Evolutionary conservation across 2,329 filamentous ascomycete species (phyloP), one percentile per base, ranked within the genome.

Genomic region (Venturia effusa): DNA sequence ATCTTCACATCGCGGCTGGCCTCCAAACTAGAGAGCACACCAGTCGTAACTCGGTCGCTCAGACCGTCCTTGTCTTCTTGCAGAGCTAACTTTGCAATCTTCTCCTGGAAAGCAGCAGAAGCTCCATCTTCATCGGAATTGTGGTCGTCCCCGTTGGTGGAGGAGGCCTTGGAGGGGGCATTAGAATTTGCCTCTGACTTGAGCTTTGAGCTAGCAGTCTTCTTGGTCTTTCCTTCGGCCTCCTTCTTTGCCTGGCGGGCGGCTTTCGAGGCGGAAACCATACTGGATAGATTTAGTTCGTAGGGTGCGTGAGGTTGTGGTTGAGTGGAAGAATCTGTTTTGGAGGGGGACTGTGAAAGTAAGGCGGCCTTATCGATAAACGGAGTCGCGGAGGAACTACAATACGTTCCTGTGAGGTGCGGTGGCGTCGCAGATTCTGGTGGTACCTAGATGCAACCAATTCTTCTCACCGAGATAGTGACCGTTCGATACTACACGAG

Each of bases 41-140:
- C 94, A 66, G 94, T 99, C 66, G 95, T 99, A 76, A 99, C 94
- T 77, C 94, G 89, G 79, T 99, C 94, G 17, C 94, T 97, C 68
- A 99, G 83, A 73, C 94, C 94, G 75, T 96, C 86, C 80, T 96
- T 90, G 80, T 99, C 94, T 84, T 96, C 89, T 81, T 99, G 95
- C 63, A 92, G 83, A 55, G 89, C 87, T 69, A 99, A 84, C 75
- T 92, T 92, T 81, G 92, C 89, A 68, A 97, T 87, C 81, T 93
- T 90, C 70, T 87, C 84, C 70, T 81, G 83, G 66, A 85, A 82
- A 17, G 22, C 90, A 66, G 51, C 62, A 45, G 73, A 73, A 64
- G 88, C 88, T 68, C 88, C 84, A n/a, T 57, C 51, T 70, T 84
- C 83, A 63, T 89, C 88, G 57, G 80, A 76, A 66, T 79, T 77